Percentiles rank a stretch among this genome's conserved stretches.
Conservation (phyloP, 176 grass and related monocot genomes). For the Eragrostis nindensis region DNA sequence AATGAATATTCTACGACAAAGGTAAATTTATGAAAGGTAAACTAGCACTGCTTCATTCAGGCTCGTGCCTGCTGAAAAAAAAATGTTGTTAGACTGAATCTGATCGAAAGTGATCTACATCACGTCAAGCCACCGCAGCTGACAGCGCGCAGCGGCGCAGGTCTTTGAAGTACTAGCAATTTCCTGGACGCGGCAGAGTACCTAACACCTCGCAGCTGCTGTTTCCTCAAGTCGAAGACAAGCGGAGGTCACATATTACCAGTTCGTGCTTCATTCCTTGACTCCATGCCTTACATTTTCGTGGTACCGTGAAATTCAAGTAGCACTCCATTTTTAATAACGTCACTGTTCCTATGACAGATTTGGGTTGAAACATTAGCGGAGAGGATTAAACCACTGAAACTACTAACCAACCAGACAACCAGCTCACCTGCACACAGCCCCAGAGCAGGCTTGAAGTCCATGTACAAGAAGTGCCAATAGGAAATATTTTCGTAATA, state of each 20-base stretch:
- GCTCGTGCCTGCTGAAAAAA: background rate
- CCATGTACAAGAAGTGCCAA: background rate
- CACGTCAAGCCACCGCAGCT: background rate
- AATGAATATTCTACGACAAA: background rate
- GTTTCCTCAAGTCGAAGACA: conserved; percentile 1
- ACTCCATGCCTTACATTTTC: background rate
- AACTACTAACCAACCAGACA: background rate
- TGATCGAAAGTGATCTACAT: background rate
- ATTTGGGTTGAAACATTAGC: background rate
- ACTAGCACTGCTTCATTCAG: background rate
- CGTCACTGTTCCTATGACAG: background rate
- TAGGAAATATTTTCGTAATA: background rate
- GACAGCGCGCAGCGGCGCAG: background rate
- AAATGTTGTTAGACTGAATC: background rate
- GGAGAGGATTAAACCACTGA: background rate
- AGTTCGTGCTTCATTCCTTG: background rate
- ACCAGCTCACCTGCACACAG: background rate
- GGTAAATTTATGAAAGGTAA: background rate
- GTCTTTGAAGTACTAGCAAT: background rate
- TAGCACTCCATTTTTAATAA: background rate
- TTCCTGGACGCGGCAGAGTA: background rate
- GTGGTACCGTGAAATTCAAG: background rate
- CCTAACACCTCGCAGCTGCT: background rate
- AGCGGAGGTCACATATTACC: background rate
- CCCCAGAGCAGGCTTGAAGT: background rate